These are phyloP conservation scores for Dactylis glomerata DNA, from an alignment of 176 grass and related monocot species.

Conservation along the genomic window DNA sequence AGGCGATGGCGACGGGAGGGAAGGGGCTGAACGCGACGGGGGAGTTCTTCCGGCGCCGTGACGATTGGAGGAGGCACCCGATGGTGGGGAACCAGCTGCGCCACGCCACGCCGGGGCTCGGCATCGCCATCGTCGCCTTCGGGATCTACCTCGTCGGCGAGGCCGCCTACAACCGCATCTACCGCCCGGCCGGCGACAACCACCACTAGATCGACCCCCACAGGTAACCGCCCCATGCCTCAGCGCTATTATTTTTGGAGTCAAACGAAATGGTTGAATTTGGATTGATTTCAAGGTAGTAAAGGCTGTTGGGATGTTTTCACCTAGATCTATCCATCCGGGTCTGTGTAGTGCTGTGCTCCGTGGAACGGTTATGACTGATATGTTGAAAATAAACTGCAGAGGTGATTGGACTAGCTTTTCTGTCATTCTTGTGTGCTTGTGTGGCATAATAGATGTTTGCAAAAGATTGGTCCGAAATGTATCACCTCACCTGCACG, in stretches of 20 bases:
- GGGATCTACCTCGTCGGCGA: constrained; percentile 95
- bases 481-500: neutral
- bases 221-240: constrained; percentile 8
- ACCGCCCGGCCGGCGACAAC: constrained; percentile 37
- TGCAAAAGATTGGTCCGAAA: neutral
- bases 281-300: neutral
- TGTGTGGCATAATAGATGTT: neutral
- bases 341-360: neutral
- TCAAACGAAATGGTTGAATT: neutral
- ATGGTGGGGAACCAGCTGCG: constrained; percentile 78
- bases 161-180: constrained; percentile 74
- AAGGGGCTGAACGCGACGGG: constrained; percentile 70
- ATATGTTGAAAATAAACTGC: neutral
- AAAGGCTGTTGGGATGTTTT: constrained; percentile 11
- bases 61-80: constrained; percentile 92
- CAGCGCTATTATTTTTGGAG: neutral
- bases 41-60: constrained; percentile 90
- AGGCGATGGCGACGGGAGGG: constrained; percentile 57
- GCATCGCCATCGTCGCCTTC: constrained; percentile 93
- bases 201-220: constrained; percentile 34
- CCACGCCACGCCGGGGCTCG: constrained; percentile 73
- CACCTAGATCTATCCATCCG: constrained; percentile 20
- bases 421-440: neutral
- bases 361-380: neutral
- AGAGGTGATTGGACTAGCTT: neutral